Evolutionary conservation across 352 stramenopile species (phyloP).

Genomic region (Phytophthora sp.): DNA sequence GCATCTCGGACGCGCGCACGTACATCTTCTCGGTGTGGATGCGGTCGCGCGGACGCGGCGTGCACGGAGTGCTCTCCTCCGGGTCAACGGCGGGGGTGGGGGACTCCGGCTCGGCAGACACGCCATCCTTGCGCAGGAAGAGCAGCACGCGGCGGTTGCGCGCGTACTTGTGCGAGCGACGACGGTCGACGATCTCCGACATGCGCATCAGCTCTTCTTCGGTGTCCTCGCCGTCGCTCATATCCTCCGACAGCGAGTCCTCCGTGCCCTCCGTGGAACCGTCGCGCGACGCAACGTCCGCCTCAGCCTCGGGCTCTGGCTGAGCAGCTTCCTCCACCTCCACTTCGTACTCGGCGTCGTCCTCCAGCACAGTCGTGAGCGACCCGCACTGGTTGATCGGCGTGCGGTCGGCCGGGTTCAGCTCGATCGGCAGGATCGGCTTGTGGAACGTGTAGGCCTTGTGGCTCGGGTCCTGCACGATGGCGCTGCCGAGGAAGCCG

Average conservation of each 20-base stretch:
- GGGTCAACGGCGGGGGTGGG: neutral
- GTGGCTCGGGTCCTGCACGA: slow-evolving; percentile 62
- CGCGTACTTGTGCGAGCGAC: slow-evolving; percentile 64
- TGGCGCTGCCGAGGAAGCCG: slow-evolving; percentile 65
- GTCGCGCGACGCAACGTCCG: slow-evolving; percentile 35
- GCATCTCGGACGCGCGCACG: slow-evolving; percentile 39
- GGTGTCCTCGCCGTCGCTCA: slow-evolving; percentile 47
- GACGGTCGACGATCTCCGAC: slow-evolving; percentile 52
- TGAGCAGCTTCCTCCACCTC: slow-evolving; percentile 36
- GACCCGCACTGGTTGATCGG: slow-evolving; percentile 69
- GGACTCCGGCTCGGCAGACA: slow-evolving; percentile 7
- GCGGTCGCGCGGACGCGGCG: slow-evolving; percentile 13
- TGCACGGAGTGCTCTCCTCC: slow-evolving; percentile 19
- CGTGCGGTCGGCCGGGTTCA: slow-evolving; percentile 49
- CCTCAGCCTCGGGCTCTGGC: slow-evolving; percentile 45
- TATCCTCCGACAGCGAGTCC: slow-evolving; percentile 42
- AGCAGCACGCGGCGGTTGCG: slow-evolving; percentile 56
- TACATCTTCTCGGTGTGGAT: slow-evolving; percentile 39
- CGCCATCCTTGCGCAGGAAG: slow-evolving; percentile 58
- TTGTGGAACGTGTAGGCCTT: slow-evolving; percentile 63
- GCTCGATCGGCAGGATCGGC: slow-evolving; percentile 51
- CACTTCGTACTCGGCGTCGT: slow-evolving; percentile 49
- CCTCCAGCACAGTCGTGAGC: slow-evolving; percentile 66
- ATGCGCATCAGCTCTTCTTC: slow-evolving; percentile 45
- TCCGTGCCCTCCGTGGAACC: slow-evolving; percentile 50